Conservation (phyloP, 2,329 filamentous ascomycete species). For the Exophiala calicioides region DNA sequence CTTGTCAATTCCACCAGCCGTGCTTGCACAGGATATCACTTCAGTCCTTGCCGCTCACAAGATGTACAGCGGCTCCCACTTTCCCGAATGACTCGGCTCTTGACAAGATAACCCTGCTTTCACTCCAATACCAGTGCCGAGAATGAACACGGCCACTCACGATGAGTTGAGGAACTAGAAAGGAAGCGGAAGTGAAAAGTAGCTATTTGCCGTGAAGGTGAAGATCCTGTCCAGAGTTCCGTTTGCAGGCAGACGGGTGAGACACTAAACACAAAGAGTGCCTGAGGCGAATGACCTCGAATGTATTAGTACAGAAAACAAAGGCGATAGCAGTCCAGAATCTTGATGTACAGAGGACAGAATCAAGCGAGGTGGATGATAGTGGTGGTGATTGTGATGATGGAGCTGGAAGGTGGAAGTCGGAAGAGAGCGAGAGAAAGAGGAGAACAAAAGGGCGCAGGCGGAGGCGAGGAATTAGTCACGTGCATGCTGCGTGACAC, state of each 20-base stretch:
- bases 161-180: constrained; percentile 2
- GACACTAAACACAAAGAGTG: constrained; percentile 11
- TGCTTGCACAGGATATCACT: constrained; percentile 12
- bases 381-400: too few species aligned
- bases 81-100: constrained; percentile 13
- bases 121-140: constrained; percentile 1
- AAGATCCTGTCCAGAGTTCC: too few species aligned
- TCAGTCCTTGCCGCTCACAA: constrained; percentile 7
- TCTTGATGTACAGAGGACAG: too few species aligned
- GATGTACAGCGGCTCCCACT: constrained; percentile 8
- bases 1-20: constrained; percentile 16
- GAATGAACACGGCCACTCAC: constrained; percentile 4
- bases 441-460: too few species aligned
- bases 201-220: constrained; percentile 1
- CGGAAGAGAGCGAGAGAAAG: too few species aligned
- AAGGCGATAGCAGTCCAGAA: too few species aligned
- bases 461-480: too few species aligned
- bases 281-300: not conserved
- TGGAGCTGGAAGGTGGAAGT: too few species aligned
- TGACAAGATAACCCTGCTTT: constrained; percentile 4
- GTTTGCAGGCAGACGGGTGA: constrained; percentile 13
- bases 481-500: too few species aligned
- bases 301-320: too few species aligned
- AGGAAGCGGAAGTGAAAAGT: not conserved
- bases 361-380: too few species aligned